These are phyloP conservation scores for Rosellinia necatrix DNA, from an alignment of 2,329 filamentous ascomycete genomes.

Conservation along the genomic window DNA sequence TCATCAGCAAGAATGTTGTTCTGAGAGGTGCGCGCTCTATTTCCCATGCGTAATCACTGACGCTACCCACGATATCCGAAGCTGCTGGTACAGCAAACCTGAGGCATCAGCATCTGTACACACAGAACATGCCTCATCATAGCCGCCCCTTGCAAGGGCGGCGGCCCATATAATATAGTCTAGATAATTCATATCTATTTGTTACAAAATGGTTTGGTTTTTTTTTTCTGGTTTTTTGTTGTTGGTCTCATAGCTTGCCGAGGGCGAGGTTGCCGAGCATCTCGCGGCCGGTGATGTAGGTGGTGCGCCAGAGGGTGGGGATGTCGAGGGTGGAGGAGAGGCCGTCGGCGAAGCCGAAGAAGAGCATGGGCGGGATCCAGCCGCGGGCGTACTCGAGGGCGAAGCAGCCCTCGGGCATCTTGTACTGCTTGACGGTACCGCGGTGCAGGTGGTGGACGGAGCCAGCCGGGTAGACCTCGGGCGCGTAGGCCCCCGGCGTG, in stretches of 20 bases:
- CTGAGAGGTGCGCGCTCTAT: not conserved
- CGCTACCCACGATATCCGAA: no score
- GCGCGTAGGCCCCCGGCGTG: constrained; percentile 67
- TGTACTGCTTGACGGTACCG: constrained; percentile 80
- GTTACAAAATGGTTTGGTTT: no score
- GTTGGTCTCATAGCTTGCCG: constrained; percentile 68
- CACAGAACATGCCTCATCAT: no score
- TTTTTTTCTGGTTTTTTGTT: not conserved
- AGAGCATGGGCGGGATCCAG: constrained; percentile 92
- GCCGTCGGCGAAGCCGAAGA: constrained; percentile 84
- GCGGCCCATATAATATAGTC: no score
- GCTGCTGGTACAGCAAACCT: not conserved
- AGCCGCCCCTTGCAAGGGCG: no score
- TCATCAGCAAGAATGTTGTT: not conserved
- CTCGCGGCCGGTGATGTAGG: constrained; percentile 71
- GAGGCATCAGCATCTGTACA: no score
- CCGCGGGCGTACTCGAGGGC: constrained; percentile 83
- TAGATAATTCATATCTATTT: no score
- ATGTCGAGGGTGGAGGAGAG: constrained; percentile 82
- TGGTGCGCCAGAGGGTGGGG: constrained; percentile 82
- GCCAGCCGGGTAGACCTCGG: constrained; percentile 72
- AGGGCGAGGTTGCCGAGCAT: constrained; percentile 74
- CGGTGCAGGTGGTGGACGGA: constrained; percentile 73
- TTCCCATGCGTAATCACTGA: not conserved
- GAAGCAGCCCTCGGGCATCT: constrained; percentile 76